Evolutionary conservation across 352 stramenopile species (phyloP).

Genomic region (Phytophthora crassamura): DNA sequence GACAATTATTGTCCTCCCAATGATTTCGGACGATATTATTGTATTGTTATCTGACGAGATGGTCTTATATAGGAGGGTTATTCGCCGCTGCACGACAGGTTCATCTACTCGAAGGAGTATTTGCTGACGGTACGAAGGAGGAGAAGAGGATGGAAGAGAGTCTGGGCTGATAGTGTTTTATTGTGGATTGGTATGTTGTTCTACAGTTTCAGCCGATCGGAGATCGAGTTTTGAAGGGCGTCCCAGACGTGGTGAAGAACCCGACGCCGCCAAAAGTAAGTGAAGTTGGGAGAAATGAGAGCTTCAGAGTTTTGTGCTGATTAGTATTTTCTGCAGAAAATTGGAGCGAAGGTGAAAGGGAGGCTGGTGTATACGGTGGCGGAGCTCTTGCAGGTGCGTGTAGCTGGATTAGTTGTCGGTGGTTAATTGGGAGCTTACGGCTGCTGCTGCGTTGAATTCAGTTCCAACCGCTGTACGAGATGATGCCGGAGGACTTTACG

Average conservation of each 20-base stretch:
- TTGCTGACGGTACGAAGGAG: slow-evolving; percentile 46
- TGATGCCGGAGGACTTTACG: slow-evolving; percentile 68
- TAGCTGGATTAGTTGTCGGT: background rate
- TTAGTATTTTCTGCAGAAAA: slow-evolving; percentile 33
- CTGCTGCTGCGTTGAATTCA: slow-evolving; percentile 9
- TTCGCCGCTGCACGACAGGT: slow-evolving; percentile 41
- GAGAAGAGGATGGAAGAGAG: background rate
- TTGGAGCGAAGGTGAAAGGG: slow-evolving; percentile 54
- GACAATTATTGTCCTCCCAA: background rate
- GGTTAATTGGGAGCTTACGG: background rate
- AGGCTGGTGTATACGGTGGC: slow-evolving; percentile 64
- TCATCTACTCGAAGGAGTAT: slow-evolving; percentile 75
- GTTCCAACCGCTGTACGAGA: slow-evolving; percentile 78
- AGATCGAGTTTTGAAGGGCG: slow-evolving; percentile 43
- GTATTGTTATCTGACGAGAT: background rate
- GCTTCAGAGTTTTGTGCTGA: background rate
- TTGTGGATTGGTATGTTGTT: background rate
- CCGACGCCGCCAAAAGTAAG: slow-evolving; percentile 46
- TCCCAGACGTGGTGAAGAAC: slow-evolving; percentile 59
- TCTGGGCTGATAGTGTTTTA: background rate
- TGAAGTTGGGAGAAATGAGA: background rate
- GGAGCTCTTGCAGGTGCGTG: slow-evolving; percentile 65
- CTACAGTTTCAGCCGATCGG: slow-evolving; percentile 65
- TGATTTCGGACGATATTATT: slow-evolving; percentile 3
- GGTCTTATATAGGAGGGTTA: slow-evolving; percentile 31